These are phyloP conservation scores for Viola odorata DNA, from an alignment of 345 rosid species.

Conservation along the genomic window DNA sequence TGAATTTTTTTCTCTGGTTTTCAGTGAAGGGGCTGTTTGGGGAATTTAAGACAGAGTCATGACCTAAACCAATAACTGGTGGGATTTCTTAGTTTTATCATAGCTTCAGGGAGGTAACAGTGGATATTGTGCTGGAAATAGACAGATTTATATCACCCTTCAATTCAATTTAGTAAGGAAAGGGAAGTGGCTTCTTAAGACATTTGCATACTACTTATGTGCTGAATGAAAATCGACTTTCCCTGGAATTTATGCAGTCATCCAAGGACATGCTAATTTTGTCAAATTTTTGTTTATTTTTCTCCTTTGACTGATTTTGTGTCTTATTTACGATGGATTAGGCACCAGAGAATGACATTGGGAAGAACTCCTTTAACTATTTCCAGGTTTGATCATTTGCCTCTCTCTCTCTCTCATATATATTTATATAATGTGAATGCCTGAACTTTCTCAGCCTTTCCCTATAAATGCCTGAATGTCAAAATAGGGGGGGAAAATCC, in stretches of 20 bases:
- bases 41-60: background rate
- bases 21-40: background rate
- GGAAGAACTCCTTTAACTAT: constrained; percentile 89
- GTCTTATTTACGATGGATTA: constrained; percentile 24
- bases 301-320: background rate
- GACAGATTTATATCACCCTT: too few relatives aligned
- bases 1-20: background rate
- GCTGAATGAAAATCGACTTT: too few relatives aligned
- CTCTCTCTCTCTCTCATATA: background rate
- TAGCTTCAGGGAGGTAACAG: background rate
- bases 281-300: background rate
- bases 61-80: background rate
- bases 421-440: too few relatives aligned
- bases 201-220: too few relatives aligned
- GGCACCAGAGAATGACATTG: constrained; percentile 85
- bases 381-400: constrained; percentile 56
- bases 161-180: too few relatives aligned
- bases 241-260: too few relatives aligned
- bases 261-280: too few relatives aligned
- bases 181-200: too few relatives aligned
- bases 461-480: too few relatives aligned
- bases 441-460: too few relatives aligned
- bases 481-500: too few relatives aligned
- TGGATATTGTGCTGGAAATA: too few relatives aligned
- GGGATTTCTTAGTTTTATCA: background rate